Conservation (phyloP, 768 basidiomycete genomes). For the Auricularia cornea region DNA sequence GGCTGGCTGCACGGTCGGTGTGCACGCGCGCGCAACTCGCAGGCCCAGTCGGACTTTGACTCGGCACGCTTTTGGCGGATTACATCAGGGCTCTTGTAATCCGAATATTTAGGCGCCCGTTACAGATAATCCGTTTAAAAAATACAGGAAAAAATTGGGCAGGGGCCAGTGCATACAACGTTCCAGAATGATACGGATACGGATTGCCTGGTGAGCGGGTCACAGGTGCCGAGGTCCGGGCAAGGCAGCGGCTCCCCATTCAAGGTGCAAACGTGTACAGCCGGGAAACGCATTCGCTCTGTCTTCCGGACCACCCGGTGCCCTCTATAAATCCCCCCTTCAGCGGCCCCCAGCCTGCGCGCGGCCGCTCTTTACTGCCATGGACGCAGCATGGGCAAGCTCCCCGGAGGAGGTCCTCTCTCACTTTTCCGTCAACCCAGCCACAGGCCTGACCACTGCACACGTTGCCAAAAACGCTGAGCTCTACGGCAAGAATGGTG, state of each 20-base stretch:
- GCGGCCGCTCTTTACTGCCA: constrained; percentile 21
- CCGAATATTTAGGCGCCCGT: too few relatives aligned
- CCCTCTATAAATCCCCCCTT: constrained; percentile 3
- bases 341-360: not conserved
- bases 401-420: constrained; percentile 60
- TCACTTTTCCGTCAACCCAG: constrained; percentile 59
- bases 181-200: too few relatives aligned
- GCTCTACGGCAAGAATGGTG: constrained; percentile 82
- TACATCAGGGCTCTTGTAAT: too few relatives aligned
- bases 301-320: not conserved
- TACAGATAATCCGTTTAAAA: too few relatives aligned
- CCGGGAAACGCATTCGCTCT: not conserved
- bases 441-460: constrained; percentile 52
- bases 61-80: not conserved
- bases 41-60: not conserved
- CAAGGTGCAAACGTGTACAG: not conserved
- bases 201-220: too few relatives aligned
- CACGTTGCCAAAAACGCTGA: constrained; percentile 68
- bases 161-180: too few relatives aligned
- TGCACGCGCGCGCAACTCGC: not conserved
- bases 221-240: not conserved
- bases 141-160: too few relatives aligned
- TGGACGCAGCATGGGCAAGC: constrained; percentile 76
- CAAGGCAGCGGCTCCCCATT: not conserved
- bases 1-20: too few relatives aligned